Percentiles rank a stretch among this genome's conserved stretches.
Evolutionary conservation across 768 basidiomycete species (phyloP).

Genomic region (Leccinum variicolor): DNA sequence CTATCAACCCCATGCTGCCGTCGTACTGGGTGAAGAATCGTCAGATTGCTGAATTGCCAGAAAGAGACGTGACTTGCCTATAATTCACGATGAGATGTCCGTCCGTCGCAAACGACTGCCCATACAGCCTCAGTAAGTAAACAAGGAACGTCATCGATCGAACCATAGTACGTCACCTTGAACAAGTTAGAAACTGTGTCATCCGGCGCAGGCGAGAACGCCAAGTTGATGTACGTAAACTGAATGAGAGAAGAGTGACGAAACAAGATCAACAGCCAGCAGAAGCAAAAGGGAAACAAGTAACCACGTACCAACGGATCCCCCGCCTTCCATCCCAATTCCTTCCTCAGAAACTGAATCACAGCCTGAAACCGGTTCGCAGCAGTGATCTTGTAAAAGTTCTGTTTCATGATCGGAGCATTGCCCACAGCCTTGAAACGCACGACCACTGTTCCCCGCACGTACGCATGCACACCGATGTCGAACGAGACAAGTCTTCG

Average conservation of each 20-base stretch:
- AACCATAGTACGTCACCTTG: constrained; percentile 42
- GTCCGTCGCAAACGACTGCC: constrained; percentile 81
- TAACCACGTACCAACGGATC: constrained; percentile 70
- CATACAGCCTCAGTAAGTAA: neutral
- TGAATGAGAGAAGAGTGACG: constrained; percentile 20
- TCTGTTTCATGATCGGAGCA: constrained; percentile 98
- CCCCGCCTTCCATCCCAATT: constrained; percentile 80
- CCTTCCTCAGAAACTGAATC: constrained; percentile 87
- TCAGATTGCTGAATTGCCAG: constrained; percentile 3
- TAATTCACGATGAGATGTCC: constrained; percentile 92
- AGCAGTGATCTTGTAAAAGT: constrained; percentile 96
- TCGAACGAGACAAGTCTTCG: neutral
- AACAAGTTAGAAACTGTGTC: constrained; percentile 70
- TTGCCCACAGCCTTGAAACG: constrained; percentile 98
- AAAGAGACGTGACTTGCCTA: constrained; percentile 46
- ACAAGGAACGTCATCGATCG: neutral
- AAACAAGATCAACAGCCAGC: neutral
- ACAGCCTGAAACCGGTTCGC: constrained; percentile 94
- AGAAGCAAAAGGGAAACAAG: neutral
- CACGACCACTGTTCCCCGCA: constrained; percentile 69
- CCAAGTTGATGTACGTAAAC: constrained; percentile 79
- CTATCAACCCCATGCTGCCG: constrained; percentile 60
- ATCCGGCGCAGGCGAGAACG: constrained; percentile 75
- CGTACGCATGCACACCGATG: neutral
- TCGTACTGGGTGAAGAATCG: constrained; percentile 39